Evolutionary conservation across 75 land plant genomes (phyloP).

Genomic region (Adiantum capillusveneris): DNA sequence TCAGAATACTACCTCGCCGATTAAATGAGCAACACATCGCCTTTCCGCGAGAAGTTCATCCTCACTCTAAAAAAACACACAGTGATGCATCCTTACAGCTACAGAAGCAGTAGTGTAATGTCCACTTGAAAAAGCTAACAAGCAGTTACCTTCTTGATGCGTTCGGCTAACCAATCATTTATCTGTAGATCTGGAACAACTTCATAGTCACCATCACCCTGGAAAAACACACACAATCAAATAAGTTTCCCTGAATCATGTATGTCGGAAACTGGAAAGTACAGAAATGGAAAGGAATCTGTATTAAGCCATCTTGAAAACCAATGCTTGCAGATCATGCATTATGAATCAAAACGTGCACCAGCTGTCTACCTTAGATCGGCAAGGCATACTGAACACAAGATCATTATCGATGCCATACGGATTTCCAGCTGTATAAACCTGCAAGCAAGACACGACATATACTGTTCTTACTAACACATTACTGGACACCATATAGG

Average conservation of each 20-base stretch:
- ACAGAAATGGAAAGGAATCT: background rate
- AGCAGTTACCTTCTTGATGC: slow-evolving; percentile 65
- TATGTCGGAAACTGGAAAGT: background rate
- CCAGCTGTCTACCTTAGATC: slow-evolving; percentile 53
- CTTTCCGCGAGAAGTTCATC: slow-evolving; percentile 86
- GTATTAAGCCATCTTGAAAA: too few species aligned
- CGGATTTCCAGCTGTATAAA: slow-evolving; percentile 83
- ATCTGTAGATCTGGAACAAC: slow-evolving; percentile 55
- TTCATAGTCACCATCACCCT: slow-evolving; percentile 99
- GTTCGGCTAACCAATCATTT: slow-evolving; percentile 64
- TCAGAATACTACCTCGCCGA: slow-evolving; percentile 47
- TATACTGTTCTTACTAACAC: background rate
- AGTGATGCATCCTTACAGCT: background rate
- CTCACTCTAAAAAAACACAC: slow-evolving; percentile 45
- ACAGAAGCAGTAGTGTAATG: background rate
- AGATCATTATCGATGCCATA: slow-evolving; percentile 89
- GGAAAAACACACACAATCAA: background rate
- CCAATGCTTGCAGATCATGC: background rate
- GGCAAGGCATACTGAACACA: slow-evolving; percentile 93
- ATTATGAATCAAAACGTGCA: background rate
- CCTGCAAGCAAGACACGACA: slow-evolving; percentile 26
- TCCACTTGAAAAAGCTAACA: too few species aligned
- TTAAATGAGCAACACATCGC: slow-evolving; percentile 86
- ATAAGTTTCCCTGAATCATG: background rate
- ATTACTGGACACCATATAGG: background rate